Evolutionary conservation across 2,329 filamentous ascomycete species (phyloP).

Genomic region (Phialemonium atrogriseum): DNA sequence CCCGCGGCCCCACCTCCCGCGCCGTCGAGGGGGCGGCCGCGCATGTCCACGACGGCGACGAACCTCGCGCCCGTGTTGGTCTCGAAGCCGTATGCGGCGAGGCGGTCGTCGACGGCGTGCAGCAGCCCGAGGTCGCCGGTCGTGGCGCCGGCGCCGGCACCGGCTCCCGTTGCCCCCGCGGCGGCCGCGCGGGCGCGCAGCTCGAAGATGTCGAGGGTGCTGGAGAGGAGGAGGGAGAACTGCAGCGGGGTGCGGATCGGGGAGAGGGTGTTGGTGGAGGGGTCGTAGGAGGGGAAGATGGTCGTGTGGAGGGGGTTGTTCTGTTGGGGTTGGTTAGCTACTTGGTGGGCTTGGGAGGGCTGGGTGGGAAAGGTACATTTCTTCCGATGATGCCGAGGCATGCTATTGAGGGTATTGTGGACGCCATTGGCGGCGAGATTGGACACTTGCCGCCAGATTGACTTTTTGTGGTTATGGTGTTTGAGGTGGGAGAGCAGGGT

Average conservation of each 20-base stretch:
- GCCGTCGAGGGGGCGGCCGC: constrained; percentile 51
- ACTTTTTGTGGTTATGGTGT: too few relatives aligned
- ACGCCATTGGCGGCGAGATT: constrained; percentile 42
- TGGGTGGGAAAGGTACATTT: constrained; percentile 50
- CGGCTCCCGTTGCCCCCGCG: constrained; percentile 23
- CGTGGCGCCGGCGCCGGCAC: constrained; percentile 31
- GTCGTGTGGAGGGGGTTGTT: constrained; percentile 94
- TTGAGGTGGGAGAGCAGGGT: too few relatives aligned
- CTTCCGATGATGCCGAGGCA: constrained; percentile 92
- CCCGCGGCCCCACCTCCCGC: constrained; percentile 10
- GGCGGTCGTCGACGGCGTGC: constrained; percentile 85
- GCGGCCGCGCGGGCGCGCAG: constrained; percentile 67
- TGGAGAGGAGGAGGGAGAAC: constrained; percentile 85
- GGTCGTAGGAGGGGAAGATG: constrained; percentile 70
- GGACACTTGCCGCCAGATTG: too few relatives aligned
- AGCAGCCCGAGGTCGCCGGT: constrained; percentile 86
- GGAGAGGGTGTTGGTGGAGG: constrained; percentile 38
- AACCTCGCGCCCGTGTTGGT: constrained; percentile 93
- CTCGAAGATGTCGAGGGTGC: constrained; percentile 89
- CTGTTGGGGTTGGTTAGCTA: constrained; percentile 34
- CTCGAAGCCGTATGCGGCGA: constrained; percentile 92
- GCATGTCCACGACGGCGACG: constrained; percentile 84
- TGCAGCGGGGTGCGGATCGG: constrained; percentile 69
- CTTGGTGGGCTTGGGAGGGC: not conserved
- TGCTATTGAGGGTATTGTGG: constrained; percentile 70